These are phyloP conservation scores for Aspergillus phoenicis DNA, from an alignment of 2,329 filamentous ascomycete genomes.

Conservation along the genomic window DNA sequence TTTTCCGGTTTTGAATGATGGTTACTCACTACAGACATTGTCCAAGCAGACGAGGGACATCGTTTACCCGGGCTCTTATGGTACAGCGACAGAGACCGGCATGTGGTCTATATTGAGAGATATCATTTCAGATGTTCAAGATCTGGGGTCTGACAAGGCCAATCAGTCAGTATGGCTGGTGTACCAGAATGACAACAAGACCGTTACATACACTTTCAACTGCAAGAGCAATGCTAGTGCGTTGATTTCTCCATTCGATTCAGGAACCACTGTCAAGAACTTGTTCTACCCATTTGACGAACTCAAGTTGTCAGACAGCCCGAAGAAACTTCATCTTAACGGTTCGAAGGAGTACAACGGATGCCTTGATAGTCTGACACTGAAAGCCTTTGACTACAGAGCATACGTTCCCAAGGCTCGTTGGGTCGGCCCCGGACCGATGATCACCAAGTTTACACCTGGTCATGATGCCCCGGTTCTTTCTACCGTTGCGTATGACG, in stretches of 20 bases:
- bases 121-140: slow-evolving; percentile 54
- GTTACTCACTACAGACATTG: slow-evolving; percentile 57
- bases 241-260: slow-evolving; percentile 59
- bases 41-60: slow-evolving; percentile 59
- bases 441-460: slow-evolving; percentile 62
- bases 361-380: slow-evolving; percentile 56
- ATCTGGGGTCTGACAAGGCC: slow-evolving; percentile 47
- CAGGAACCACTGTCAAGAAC: slow-evolving; percentile 61
- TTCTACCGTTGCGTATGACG: slow-evolving; percentile 48
- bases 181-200: slow-evolving; percentile 51
- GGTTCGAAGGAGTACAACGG: slow-evolving; percentile 55
- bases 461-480: slow-evolving; percentile 62
- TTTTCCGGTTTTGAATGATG: slow-evolving; percentile 63
- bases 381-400: slow-evolving; percentile 61
- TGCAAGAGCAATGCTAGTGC: slow-evolving; percentile 54
- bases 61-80: slow-evolving; percentile 56
- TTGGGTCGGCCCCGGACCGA: slow-evolving; percentile 57
- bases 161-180: slow-evolving; percentile 52
- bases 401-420: slow-evolving; percentile 59
- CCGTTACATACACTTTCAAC: slow-evolving; percentile 59
- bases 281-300: slow-evolving; percentile 65
- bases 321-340: slow-evolving; percentile 51
- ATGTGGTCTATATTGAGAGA: slow-evolving; percentile 63
- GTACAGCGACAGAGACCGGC: slow-evolving; percentile 57
- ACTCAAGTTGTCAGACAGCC: slow-evolving; percentile 52